Conservation (phyloP, 768 basidiomycete species). For the Galerina marginata region DNA sequence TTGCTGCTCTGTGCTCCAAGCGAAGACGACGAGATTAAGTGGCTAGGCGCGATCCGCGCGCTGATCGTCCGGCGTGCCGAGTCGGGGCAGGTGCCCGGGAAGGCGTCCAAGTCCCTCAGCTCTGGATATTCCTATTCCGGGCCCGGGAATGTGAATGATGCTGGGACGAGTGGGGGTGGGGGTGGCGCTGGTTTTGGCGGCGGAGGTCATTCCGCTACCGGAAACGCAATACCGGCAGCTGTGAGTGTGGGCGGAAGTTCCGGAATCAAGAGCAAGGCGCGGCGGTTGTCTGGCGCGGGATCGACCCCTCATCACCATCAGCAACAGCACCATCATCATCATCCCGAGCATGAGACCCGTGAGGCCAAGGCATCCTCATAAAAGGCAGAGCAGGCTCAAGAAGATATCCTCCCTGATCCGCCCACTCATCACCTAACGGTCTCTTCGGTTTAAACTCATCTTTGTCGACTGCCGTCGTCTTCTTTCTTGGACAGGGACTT, state of each 20-base stretch:
- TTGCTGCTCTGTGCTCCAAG: conserved; percentile 90
- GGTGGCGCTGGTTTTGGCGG: background rate
- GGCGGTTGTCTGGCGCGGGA: conserved; percentile 5
- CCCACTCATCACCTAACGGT: background rate
- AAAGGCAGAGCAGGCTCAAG: too few relatives aligned
- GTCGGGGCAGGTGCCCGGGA: conserved; percentile 55
- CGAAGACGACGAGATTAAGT: conserved; percentile 98
- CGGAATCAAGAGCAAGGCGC: conserved; percentile 6
- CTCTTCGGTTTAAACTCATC: background rate
- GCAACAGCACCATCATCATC: background rate
- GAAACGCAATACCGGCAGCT: background rate
- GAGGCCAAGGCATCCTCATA: too few relatives aligned
- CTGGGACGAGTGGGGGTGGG: background rate
- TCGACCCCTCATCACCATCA: background rate
- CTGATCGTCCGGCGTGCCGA: conserved; percentile 79
- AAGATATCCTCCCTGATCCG: background rate
- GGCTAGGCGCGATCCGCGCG: conserved; percentile 94
- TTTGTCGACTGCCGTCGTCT: background rate
- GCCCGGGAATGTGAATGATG: background rate
- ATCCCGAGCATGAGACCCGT: background rate
- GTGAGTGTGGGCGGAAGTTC: background rate
- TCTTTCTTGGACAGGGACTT: conserved; percentile 19
- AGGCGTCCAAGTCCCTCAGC: conserved; percentile 35
- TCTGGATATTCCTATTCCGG: conserved; percentile 13
- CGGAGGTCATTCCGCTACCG: background rate